Conservation (phyloP, 2,329 filamentous ascomycete species). For the Trichoderma polysporum region DNA sequence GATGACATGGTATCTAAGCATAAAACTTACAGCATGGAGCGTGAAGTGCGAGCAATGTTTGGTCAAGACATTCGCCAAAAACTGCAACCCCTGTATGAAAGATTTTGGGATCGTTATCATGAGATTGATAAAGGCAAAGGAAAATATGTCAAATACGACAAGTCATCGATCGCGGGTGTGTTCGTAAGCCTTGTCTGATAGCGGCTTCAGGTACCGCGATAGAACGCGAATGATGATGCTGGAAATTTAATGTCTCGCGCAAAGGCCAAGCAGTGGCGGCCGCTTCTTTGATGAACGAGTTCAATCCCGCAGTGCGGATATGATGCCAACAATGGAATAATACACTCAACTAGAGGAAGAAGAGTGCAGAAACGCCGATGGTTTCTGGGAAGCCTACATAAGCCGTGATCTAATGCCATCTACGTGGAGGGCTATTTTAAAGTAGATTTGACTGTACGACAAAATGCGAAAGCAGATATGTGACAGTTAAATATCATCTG, state of each 20-base stretch:
- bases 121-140: constrained; percentile 97
- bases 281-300: neutral
- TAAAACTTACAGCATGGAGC: constrained; percentile 84
- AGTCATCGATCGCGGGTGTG: constrained; percentile 70
- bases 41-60: constrained; percentile 78
- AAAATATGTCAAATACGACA: constrained; percentile 98
- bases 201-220: neutral
- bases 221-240: neutral
- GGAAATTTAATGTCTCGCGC: neutral
- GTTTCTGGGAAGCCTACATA: neutral
- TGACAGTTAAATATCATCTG: neutral
- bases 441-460: neutral
- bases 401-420: neutral
- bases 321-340: neutral
- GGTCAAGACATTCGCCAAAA: constrained; percentile 84
- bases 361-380: neutral
- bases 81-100: constrained; percentile 88
- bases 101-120: constrained; percentile 97
- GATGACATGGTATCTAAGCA: constrained; percentile 84
- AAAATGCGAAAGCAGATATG: neutral
- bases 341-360: neutral
- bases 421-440: neutral
- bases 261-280: neutral
- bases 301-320: neutral
- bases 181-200: constrained; percentile 50